phyloP scores from a whole-genome alignment of 345 rosid species.

The Salix exigua region DNA sequence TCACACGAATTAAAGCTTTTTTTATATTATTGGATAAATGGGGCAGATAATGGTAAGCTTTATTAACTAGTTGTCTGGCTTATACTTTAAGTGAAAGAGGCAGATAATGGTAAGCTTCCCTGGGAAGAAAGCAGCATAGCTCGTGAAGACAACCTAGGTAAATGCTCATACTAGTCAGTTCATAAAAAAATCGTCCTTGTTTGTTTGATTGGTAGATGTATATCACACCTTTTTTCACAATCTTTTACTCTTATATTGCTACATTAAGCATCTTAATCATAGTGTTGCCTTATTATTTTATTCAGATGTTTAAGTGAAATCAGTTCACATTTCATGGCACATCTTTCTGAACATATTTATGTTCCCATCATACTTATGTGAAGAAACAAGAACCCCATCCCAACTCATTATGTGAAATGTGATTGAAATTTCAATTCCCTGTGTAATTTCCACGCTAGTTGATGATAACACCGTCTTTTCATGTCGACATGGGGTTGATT shows the following conservation, averaged over 20 bases:
- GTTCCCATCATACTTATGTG: background rate
- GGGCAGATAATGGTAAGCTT: background rate
- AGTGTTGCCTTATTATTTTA: background rate
- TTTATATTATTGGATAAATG: background rate
- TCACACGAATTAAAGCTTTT: background rate
- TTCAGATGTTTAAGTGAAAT: too few species aligned
- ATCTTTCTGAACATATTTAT: too few species aligned
- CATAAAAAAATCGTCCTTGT: background rate
- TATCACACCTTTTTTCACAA: background rate
- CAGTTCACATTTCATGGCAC: too few species aligned
- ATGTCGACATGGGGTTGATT: background rate
- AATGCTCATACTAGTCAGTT: background rate
- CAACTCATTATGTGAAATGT: background rate
- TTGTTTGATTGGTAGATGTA: background rate
- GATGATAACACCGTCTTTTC: background rate
- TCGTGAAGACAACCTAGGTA: slow-evolving; percentile 28
- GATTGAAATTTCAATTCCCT: background rate
- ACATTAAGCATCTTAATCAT: background rate
- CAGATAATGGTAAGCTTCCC: slow-evolving; percentile 17
- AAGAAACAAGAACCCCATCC: background rate
- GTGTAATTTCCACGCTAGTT: background rate
- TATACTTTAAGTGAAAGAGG: slow-evolving; percentile 17
- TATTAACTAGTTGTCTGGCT: slow-evolving; percentile 8
- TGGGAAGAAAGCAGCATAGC: slow-evolving; percentile 15
- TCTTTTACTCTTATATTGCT: background rate